Evolutionary conservation across 352 stramenopile species (phyloP).

Genomic region (Phytopythium kandeliae): DNA sequence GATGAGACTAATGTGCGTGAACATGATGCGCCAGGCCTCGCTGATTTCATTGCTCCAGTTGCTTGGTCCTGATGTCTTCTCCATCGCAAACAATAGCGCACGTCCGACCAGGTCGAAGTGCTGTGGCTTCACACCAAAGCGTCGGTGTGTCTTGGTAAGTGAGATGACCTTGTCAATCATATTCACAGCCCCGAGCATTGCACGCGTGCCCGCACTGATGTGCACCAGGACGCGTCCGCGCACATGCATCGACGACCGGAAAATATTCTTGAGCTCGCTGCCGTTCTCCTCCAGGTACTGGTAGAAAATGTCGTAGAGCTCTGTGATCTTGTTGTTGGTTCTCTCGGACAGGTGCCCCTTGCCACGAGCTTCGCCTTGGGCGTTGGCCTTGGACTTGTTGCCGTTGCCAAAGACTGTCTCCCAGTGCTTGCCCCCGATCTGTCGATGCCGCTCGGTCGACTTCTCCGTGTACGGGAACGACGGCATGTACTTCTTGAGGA

Average conservation of each 20-base stretch:
- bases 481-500: slow-evolving; percentile 36
- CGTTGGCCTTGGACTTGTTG: slow-evolving; percentile 8
- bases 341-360: slow-evolving; percentile 18
- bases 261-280: slow-evolving; percentile 43
- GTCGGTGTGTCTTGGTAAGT: slow-evolving; percentile 40
- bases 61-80: slow-evolving; percentile 22
- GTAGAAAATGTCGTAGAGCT: slow-evolving; percentile 52
- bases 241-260: slow-evolving; percentile 45
- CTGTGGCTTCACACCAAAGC: slow-evolving; percentile 44
- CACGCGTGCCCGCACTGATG: slow-evolving; percentile 49
- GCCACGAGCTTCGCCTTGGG: slow-evolving; percentile 9
- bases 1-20: slow-evolving; percentile 35
- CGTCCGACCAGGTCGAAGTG: slow-evolving; percentile 32
- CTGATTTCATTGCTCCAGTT: slow-evolving; percentile 33
- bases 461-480: slow-evolving; percentile 31
- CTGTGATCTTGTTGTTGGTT: slow-evolving; percentile 27
- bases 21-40: slow-evolving; percentile 36
- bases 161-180: slow-evolving; percentile 28
- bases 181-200: slow-evolving; percentile 27
- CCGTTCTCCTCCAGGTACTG: slow-evolving; percentile 35
- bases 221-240: slow-evolving; percentile 40
- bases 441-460: slow-evolving; percentile 35
- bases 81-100: slow-evolving; percentile 35
- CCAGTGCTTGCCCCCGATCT: slow-evolving; percentile 35
- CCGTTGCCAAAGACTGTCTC: slow-evolving; percentile 29